A percentile compares a stretch with the other conserved stretches of the same genome.
Evolutionary conservation across 371 early-diverging fungal species (phyloP).

Genomic region (Chytridium lagenaria): DNA sequence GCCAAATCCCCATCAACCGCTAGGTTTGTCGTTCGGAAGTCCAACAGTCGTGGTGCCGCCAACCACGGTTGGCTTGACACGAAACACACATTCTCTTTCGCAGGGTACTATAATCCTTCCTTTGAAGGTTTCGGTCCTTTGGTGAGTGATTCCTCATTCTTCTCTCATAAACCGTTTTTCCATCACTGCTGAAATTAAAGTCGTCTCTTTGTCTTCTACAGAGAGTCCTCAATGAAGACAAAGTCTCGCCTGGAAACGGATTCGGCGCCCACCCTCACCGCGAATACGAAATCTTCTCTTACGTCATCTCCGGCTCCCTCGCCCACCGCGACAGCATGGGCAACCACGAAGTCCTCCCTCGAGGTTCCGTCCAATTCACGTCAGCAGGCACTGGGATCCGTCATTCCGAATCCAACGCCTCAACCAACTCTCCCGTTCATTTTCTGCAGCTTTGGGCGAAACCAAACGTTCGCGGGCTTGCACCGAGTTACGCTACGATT

Average conservation of each 20-base stretch:
- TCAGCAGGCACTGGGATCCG: constrained; percentile 48
- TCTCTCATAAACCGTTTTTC: too few relatives aligned
- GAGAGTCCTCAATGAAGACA: constrained; percentile 38
- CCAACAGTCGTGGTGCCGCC: constrained; percentile 1
- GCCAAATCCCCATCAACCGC: too few relatives aligned
- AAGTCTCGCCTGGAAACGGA: constrained; percentile 34
- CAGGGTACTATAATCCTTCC: constrained; percentile 6
- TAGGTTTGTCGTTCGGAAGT: neutral
- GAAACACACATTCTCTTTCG: constrained; percentile 9
- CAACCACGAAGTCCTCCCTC: constrained; percentile 41
- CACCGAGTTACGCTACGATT: constrained; percentile 36
- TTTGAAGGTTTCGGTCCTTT: constrained; percentile 16
- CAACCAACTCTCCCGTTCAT: constrained; percentile 29
- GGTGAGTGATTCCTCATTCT: neutral
- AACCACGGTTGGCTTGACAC: constrained; percentile 15
- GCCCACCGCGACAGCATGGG: constrained; percentile 48
- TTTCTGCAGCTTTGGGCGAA: constrained; percentile 51
- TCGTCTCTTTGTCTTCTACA: too few relatives aligned
- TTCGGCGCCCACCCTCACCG: constrained; percentile 48
- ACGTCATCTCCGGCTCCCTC: constrained; percentile 43
- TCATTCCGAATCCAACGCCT: constrained; percentile 44
- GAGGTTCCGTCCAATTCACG: constrained; percentile 48
- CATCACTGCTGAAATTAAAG: too few relatives aligned
- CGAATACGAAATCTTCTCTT: constrained; percentile 49
- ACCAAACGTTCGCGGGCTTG: constrained; percentile 27